Evolutionary conservation across 2,329 filamentous ascomycete genomes (phyloP).

Genomic region (Tolypocladium cylindrosporum): DNA sequence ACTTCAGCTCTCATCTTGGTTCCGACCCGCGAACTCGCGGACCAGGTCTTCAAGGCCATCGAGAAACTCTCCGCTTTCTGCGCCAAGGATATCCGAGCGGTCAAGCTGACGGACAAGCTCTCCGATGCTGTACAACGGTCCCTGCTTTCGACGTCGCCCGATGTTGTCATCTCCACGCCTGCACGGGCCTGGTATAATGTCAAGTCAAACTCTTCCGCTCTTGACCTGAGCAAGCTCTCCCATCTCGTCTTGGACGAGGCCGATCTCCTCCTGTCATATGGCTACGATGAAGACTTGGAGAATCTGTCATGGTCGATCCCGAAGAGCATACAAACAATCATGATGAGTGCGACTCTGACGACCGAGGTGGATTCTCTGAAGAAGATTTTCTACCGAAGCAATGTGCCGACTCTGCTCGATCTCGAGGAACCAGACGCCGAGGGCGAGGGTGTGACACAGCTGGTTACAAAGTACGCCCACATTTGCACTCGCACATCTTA

Average conservation of each 20-base stretch:
- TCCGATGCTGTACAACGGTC: slow-evolving; percentile 82
- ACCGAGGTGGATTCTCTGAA: slow-evolving; percentile 81
- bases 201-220: slow-evolving; percentile 49
- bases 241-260: slow-evolving; percentile 89
- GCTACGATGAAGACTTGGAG: slow-evolving; percentile 83
- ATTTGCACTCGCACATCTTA: background rate
- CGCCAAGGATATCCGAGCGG: slow-evolving; percentile 68
- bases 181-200: slow-evolving; percentile 73
- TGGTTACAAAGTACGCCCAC: slow-evolving; percentile 58
- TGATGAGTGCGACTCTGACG: slow-evolving; percentile 90
- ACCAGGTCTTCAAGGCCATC: slow-evolving; percentile 76
- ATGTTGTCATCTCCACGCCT: slow-evolving; percentile 86
- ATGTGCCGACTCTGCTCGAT: slow-evolving; percentile 66
- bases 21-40: slow-evolving; percentile 86
- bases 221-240: slow-evolving; percentile 61
- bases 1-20: slow-evolving; percentile 82
- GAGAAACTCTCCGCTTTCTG: slow-evolving; percentile 73
- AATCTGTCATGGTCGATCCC: slow-evolving; percentile 69
- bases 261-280: slow-evolving; percentile 86
- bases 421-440: slow-evolving; percentile 75
- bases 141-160: slow-evolving; percentile 73
- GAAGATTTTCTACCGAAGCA: slow-evolving; percentile 63
- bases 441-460: slow-evolving; percentile 71
- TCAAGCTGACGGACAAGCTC: slow-evolving; percentile 85
- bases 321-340: slow-evolving; percentile 76